Conservation (phyloP, 2,329 filamentous ascomycete genomes). For the Ophiocordyceps camponoti-floridani region DNA sequence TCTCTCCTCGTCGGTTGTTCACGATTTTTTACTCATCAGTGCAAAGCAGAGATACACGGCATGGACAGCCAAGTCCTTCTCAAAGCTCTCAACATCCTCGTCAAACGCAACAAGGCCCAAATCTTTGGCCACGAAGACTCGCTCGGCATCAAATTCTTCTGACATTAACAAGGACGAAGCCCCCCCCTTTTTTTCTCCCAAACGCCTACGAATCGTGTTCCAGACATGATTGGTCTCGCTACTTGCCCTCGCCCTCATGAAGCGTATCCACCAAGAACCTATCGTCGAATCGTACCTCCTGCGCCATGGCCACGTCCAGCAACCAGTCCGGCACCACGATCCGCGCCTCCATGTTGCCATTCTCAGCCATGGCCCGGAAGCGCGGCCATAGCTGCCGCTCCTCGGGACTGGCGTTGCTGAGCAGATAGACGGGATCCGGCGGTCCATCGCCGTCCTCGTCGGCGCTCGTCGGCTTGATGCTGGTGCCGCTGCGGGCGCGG, state of each 20-base stretch:
- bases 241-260: conserved; percentile 11
- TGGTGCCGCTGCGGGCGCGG: conserved; percentile 51
- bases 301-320: conserved; percentile 74
- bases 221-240: background rate
- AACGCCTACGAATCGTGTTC: background rate
- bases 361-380: conserved; percentile 63
- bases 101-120: conserved; percentile 82
- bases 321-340: conserved; percentile 83
- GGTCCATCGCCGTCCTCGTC: conserved; percentile 43
- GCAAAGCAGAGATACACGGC: conserved; percentile 55
- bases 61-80: conserved; percentile 70
- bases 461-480: conserved; percentile 44
- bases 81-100: conserved; percentile 61
- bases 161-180: conserved; percentile 12
- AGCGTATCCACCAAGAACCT: conserved; percentile 37
- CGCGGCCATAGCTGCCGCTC: conserved; percentile 63
- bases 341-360: conserved; percentile 61
- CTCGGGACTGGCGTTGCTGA: conserved; percentile 47
- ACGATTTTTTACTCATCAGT: too few species aligned
- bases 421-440: conserved; percentile 63
- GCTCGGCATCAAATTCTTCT: conserved; percentile 94
- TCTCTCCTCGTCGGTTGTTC: background rate
- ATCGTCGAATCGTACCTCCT: conserved; percentile 53
- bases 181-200: background rate
- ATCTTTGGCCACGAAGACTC: conserved; percentile 82